Evolutionary conservation across 306 rosid genomes (phyloP).

Genomic region (Trifolium pratense): DNA sequence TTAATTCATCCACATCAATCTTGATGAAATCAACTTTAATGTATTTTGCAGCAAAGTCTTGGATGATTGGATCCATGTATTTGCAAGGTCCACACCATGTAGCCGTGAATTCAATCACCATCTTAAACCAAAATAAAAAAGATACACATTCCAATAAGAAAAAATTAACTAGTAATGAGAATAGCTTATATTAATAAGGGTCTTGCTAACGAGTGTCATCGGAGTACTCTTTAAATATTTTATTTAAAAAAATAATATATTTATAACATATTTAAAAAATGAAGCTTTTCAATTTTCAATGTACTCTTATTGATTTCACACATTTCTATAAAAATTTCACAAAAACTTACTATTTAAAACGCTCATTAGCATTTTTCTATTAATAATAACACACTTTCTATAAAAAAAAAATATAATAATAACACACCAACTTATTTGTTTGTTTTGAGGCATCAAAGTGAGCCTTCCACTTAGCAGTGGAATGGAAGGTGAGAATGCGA

Average conservation of each 20-base stretch:
- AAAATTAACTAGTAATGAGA: background rate
- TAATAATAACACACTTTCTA: too few relatives aligned
- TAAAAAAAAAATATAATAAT: background rate
- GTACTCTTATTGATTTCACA: too few relatives aligned
- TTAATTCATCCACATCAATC: slow-evolving; percentile 77
- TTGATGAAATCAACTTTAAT: slow-evolving; percentile 63
- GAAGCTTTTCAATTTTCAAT: too few relatives aligned
- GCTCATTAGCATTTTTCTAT: too few relatives aligned
- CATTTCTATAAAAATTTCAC: too few relatives aligned
- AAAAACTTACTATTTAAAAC: too few relatives aligned
- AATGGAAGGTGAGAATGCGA: slow-evolving; percentile 52
- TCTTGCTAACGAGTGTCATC: too few relatives aligned
- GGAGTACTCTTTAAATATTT: too few relatives aligned
- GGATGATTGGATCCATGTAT: slow-evolving; percentile 62
- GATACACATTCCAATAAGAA: background rate
- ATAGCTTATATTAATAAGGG: background rate
- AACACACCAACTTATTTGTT: slow-evolving; percentile 66
- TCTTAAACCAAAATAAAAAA: slow-evolving; percentile 37
- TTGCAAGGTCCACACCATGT: slow-evolving; percentile 90
- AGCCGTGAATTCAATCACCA: slow-evolving; percentile 86
- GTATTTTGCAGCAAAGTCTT: slow-evolving; percentile 61
- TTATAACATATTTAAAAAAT: too few relatives aligned
- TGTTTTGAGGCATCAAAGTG: slow-evolving; percentile 55
- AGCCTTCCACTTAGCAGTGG: slow-evolving; percentile 62
- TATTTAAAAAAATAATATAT: too few relatives aligned